phyloP scores from a whole-genome alignment of 345 rosid species.

The Balakata baccata region DNA sequence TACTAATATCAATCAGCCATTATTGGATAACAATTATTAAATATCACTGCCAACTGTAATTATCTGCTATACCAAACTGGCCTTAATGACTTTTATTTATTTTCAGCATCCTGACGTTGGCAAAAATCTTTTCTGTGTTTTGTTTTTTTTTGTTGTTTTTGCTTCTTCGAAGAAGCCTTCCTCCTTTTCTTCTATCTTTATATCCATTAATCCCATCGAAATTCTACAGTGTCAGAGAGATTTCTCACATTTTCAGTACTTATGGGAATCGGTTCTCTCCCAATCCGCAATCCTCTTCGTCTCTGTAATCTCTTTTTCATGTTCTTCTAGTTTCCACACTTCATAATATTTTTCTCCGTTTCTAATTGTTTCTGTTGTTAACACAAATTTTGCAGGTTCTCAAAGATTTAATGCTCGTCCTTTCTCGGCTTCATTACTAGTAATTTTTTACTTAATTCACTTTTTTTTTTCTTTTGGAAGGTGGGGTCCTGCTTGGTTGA shows the following conservation, averaged over 20 bases:
- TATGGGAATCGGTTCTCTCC: slow-evolving; percentile 6
- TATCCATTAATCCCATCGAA: too few relatives aligned
- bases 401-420: slow-evolving; percentile 27
- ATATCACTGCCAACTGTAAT: too few relatives aligned
- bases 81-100: too few relatives aligned
- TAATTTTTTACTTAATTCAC: slow-evolving; percentile 15
- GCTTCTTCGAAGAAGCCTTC: too few relatives aligned
- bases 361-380: neutral
- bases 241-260: neutral
- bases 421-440: slow-evolving; percentile 38
- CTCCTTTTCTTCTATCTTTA: too few relatives aligned
- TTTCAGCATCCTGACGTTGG: too few relatives aligned
- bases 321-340: neutral
- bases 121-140: too few relatives aligned
- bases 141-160: too few relatives aligned
- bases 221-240: too few relatives aligned
- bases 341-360: neutral
- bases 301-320: neutral
- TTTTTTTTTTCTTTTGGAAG: neutral
- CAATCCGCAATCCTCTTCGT: neutral
- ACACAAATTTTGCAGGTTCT: slow-evolving; percentile 28
- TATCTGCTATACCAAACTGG: too few relatives aligned
- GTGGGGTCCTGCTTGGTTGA: neutral
- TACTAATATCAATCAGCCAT: too few relatives aligned
- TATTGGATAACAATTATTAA: too few relatives aligned